Base-by-base conservation (phyloP, 192 early-diverging fungal genomes). In the Coemansia sp. region DNA sequence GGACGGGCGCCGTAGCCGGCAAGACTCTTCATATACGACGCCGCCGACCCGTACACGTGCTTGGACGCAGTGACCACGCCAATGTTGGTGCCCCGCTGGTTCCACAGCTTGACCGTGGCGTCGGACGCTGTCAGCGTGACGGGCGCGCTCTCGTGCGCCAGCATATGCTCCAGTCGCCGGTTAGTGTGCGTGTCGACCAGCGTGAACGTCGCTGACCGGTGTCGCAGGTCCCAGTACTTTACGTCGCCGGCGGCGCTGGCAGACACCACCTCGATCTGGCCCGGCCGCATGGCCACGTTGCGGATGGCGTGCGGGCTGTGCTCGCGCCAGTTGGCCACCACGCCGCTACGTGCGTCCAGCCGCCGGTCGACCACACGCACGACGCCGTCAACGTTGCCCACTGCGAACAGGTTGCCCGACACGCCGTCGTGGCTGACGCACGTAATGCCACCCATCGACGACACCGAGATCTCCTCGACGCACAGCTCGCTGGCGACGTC, bases 281-380 rank as follows among this genome's bases (percentile, higher is more conserved):
- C 75, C 2, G 64, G 53, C 11, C 64, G 70, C 66, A 78, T 73
- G 19, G 33, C 39, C 49, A 70, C 65, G 22, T 63, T 66, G 48
- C 74, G 53, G 22, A 81, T 51, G 3, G 61, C 41, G 12, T 50
- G 25, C 9, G 64, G 71, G 48, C 48, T 44, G 46, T 73, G 67
- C 37, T 78, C 80, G 21, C 80, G 66, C 67, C 74, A 76, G 48
- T 54, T 67, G 22, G 59, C 68, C 42, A 78, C 74, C 8, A 57
- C 54, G 50, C 64, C 54, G 21, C 41, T 46, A 38, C 73, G 62
- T 37, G 65, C 55, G 11, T 57, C 61, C 30, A 67, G 22, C 10
- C 80, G 73, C 39, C 74, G 67, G 51, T 81, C 80, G 55, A 77
- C 61, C 19, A 78, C 74, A 2, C 80, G 73, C 50, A 81, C 73